Conservation (phyloP, 257 asterid genomes). For the Oldenlandia corymbosa region DNA sequence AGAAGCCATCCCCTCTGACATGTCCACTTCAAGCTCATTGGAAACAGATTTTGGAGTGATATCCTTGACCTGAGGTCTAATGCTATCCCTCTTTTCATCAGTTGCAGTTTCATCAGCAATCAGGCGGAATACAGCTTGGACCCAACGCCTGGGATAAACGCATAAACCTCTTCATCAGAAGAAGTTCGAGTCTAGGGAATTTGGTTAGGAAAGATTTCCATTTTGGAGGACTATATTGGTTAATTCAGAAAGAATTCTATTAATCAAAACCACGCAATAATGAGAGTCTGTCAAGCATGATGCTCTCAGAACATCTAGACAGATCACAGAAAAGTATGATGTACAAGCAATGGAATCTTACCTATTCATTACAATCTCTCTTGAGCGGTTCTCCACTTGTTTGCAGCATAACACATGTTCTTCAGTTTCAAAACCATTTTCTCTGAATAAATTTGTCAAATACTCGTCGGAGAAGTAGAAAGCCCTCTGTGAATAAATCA, state of each 20-base stretch:
- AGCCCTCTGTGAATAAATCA: slow-evolving; percentile 59
- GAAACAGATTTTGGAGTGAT: slow-evolving; percentile 23
- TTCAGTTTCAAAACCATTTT: slow-evolving; percentile 62
- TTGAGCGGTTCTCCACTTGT: slow-evolving; percentile 89
- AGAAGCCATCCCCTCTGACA: slow-evolving; percentile 70
- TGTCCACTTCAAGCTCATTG: slow-evolving; percentile 48
- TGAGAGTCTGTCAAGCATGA: not conserved
- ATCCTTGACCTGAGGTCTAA: slow-evolving; percentile 26
- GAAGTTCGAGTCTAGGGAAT: not conserved
- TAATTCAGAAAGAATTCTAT: not conserved
- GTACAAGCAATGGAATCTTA: slow-evolving; percentile 12
- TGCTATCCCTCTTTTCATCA: slow-evolving; percentile 19
- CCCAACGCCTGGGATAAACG: slow-evolving; percentile 72
- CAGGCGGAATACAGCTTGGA: slow-evolving; percentile 77
- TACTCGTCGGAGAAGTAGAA: slow-evolving; percentile 90
- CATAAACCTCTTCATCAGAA: slow-evolving; percentile 2
- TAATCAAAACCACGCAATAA: not conserved
- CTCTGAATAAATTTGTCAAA: slow-evolving; percentile 55
- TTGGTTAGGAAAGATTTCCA: not conserved
- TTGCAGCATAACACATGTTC: slow-evolving; percentile 87
- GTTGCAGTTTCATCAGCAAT: slow-evolving; percentile 20
- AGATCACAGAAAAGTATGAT: not conserved
- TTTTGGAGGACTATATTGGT: not conserved
- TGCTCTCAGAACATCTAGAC: not conserved
- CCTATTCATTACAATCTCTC: slow-evolving; percentile 87